Evolutionary conservation across 2,329 filamentous ascomycete genomes (phyloP).

Genomic region (Ploettnerulaceae sp.): DNA sequence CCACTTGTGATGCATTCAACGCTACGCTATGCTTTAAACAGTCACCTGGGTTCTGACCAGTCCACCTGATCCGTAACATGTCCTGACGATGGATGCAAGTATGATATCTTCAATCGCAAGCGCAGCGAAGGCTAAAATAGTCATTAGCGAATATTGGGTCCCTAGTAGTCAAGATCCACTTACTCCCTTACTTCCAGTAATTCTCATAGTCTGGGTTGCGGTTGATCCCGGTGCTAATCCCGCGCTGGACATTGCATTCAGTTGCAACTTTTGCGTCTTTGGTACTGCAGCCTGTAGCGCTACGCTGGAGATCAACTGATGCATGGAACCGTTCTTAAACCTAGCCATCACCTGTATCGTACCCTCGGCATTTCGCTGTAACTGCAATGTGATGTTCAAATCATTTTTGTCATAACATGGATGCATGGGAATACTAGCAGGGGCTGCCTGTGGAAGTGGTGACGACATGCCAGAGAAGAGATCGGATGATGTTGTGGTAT

Average conservation of each 20-base stretch:
- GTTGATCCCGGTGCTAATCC: slow-evolving; percentile 74
- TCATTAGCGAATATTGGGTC: slow-evolving; percentile 13
- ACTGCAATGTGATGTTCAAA: slow-evolving; percentile 71
- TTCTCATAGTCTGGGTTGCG: slow-evolving; percentile 85
- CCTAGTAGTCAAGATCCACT: slow-evolving; percentile 41
- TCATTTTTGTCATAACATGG: slow-evolving; percentile 84
- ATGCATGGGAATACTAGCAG: slow-evolving; percentile 50
- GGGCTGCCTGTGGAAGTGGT: slow-evolving; percentile 43
- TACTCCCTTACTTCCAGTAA: slow-evolving; percentile 82
- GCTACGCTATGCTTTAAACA: neutral
- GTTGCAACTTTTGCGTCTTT: slow-evolving; percentile 89
- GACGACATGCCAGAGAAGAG: slow-evolving; percentile 47
- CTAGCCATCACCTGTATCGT: slow-evolving; percentile 76
- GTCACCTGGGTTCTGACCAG: slow-evolving; percentile 71
- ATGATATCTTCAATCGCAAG: slow-evolving; percentile 80
- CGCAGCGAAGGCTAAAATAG: slow-evolving; percentile 65
- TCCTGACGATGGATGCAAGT: slow-evolving; percentile 63
- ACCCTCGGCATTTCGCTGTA: slow-evolving; percentile 77
- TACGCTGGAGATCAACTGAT: slow-evolving; percentile 64
- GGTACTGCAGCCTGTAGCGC: slow-evolving; percentile 92
- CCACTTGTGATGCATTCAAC: neutral
- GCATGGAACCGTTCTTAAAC: slow-evolving; percentile 72
- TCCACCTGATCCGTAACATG: slow-evolving; percentile 89
- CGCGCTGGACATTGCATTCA: slow-evolving; percentile 80
- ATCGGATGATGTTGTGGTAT: slow-evolving; percentile 43